Base-by-base conservation (phyloP, 2,329 filamentous ascomycete species). In the Akanthomyces lecanii region DNA sequence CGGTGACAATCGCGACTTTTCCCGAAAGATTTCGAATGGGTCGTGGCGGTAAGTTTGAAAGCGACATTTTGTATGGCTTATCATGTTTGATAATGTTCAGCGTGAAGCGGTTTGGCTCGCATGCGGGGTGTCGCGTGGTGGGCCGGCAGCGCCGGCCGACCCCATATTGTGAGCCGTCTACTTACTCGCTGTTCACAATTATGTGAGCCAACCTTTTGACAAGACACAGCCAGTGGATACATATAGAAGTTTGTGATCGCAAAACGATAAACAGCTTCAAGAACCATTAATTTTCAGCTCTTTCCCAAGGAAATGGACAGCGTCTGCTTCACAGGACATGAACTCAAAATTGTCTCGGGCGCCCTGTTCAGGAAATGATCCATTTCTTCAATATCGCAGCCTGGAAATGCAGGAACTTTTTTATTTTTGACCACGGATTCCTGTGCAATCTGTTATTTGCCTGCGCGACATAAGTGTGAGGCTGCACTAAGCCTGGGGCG, bases 1-100 rank as follows among this genome's bases (percentile, higher is more conserved):
- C 84, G 0, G 84, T 85, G 33, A 87, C 79, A 59, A 87, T 83
- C 51, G 82, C 81, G 18, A 81, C 78, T 64, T 78, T 77, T 33
- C 69, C 71, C 12, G 55, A 59, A 40, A 73, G 65, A 44, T 65
- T 67, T 16, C 71, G 70, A 11, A 66, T 67, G 1, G 71, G 71
- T 28, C 69, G 68, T 25, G 66, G 59, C 3, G 66, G 65, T 10
- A 68, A 30, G 3, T 36, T 45, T 40, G 53, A 50, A 3, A 51
- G 23, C 2, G 52, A 44, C 61, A 63, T 63, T 4, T 57, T 50
- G 30, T 23, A 21, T 1, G 18, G 25, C 18, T 18, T 28, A 6
- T 18, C 38, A n/a, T 47, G 21, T 5, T 8, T n/a, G 16, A n/a
- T n/a, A 3, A 6, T 30, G 7, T 7, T 51, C 25, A 5, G 8